Evolutionary conservation across 805 yeast genomes (phyloP).

Genomic region (Jamesozyma jinghongensis): DNA sequence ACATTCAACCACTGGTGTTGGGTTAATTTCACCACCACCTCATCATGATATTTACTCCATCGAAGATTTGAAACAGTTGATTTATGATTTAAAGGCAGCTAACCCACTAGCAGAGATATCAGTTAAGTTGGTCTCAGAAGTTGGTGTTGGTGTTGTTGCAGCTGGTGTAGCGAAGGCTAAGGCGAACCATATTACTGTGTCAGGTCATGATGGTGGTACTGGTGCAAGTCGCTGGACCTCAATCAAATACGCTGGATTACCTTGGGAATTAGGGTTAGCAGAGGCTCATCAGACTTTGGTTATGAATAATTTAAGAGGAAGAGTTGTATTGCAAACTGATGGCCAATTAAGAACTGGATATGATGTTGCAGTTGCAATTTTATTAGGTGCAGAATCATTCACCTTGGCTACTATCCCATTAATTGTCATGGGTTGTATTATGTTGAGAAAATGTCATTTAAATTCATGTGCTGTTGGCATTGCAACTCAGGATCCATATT

Average conservation of each 20-base stretch:
- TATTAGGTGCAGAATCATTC: constrained; percentile 97
- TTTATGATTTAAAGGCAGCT: constrained; percentile 92
- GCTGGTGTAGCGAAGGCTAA: constrained; percentile 99
- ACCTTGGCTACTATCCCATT: constrained; percentile 96
- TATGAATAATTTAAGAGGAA: constrained; percentile 88
- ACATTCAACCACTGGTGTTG: constrained; percentile 95
- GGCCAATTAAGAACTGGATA: constrained; percentile 97
- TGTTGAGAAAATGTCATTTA: constrained; percentile 91
- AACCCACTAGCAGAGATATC: constrained; percentile 97
- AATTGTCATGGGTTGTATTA: constrained; percentile 94
- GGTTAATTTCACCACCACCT: constrained; percentile 96
- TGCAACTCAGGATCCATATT: constrained; percentile 95
- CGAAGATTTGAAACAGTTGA: constrained; percentile 93
- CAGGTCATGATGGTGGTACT: constrained; percentile 99
- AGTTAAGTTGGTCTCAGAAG: constrained; percentile 93
- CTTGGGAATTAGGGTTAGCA: constrained; percentile 98
- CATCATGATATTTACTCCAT: constrained; percentile 98
- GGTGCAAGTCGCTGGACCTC: constrained; percentile 99
- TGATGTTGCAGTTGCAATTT: constrained; percentile 90
- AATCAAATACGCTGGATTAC: constrained; percentile 93
- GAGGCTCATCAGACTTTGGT: constrained; percentile 97
- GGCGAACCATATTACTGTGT: constrained; percentile 89
- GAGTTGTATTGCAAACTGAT: constrained; percentile 95
- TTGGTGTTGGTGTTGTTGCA: constrained; percentile 98
- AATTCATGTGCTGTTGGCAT: constrained; percentile 97